Evolutionary conservation across 139 green algal species (phyloP), one percentile per base, ranked within the genome.

Genomic region (Mesostigma viride): DNA sequence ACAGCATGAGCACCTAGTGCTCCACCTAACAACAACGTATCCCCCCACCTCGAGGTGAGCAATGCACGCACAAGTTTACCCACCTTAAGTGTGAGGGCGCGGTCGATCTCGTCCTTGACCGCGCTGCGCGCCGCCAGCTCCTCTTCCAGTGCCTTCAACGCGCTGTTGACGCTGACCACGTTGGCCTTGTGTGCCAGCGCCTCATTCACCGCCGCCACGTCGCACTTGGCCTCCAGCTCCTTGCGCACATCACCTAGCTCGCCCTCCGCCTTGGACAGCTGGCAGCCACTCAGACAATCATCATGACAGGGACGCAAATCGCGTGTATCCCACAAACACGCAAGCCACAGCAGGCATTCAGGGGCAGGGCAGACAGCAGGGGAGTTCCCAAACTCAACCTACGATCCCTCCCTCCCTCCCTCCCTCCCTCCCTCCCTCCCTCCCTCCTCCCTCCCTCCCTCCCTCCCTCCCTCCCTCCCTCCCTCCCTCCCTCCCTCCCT

Each of bases 161-260:
- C 47, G n/a, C 26, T 24, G 35, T 61, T 34, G 4, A 69, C 24
- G 27, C 20, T 31, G 40, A 14, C 4, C 8, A 57, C 35, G 45
- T 27, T 40, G 3, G 63, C 63, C 44, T 61, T 69, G 17, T 61
- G 40, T 24, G 40, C 40, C 27, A 71, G 47, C 6, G 47, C 48
- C 47, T 64, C 30, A 48, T 63, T 53, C 63, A 79, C 51, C 59
- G 56, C n/a, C 11, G 61, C 44, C 3, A 67, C 34, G 60, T 79
- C 72, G 0, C 65, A 44, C 72, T 82, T 64, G 65, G 5, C 27
- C 33, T 11, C 31, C 3, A 68, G 62, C 62, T 68, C 62, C 35
- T 26, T 8, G 8, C 62, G 14, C 24, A 51, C 22, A 35, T 58
- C n/a, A n/a, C n/a, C n/a, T n/a, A n/a, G n/a, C n/a, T n/a, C n/a